A percentile compares a stretch with the other conserved stretches of the same genome.
phyloP scores from a whole-genome alignment of 1,139 yeast species.

The Debaryomyces coudertii region DNA sequence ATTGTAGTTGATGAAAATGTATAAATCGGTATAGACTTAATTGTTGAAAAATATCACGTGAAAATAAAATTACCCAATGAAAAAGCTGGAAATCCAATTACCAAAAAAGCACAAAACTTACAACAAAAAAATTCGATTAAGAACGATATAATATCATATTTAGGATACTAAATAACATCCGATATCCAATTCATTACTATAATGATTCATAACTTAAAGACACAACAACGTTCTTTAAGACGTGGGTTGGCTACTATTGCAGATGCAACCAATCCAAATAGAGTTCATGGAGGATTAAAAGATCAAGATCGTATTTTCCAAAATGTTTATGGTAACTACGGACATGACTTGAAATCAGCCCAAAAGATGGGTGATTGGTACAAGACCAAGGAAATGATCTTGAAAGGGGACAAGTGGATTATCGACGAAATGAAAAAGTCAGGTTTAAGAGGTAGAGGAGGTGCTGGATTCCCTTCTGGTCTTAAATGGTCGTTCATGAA shows the following conservation, averaged over 20 bases:
- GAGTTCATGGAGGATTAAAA: constrained; percentile 72
- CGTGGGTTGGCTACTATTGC: constrained; percentile 50
- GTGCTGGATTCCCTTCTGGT: constrained; percentile 92
- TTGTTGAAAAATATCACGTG: constrained; percentile 7
- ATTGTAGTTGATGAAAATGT: constrained; percentile 8
- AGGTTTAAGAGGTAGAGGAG: constrained; percentile 89
- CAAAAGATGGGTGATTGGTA: constrained; percentile 87
- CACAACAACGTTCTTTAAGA: constrained; percentile 19
- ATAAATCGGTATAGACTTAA: neutral
- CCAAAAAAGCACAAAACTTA: constrained; percentile 19
- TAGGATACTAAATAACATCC: constrained; percentile 7
- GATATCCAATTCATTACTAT: constrained; percentile 9
- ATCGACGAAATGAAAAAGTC: constrained; percentile 83
- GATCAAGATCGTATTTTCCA: constrained; percentile 88
- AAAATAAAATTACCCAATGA: constrained; percentile 22
- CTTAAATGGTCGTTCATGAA: constrained; percentile 92
- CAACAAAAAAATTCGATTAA: constrained; percentile 6
- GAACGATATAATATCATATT: constrained; percentile 1
- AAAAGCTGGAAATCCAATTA: constrained; percentile 27
- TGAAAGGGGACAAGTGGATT: constrained; percentile 87
- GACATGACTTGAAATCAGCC: constrained; percentile 73
- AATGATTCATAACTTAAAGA: constrained; percentile 29
- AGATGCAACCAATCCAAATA: constrained; percentile 54
- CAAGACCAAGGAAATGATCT: constrained; percentile 80
- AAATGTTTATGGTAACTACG: constrained; percentile 74